These are phyloP conservation scores for Aspergillus amoenus DNA, from an alignment of 2,329 filamentous ascomycete species.

Conservation along the genomic window DNA sequence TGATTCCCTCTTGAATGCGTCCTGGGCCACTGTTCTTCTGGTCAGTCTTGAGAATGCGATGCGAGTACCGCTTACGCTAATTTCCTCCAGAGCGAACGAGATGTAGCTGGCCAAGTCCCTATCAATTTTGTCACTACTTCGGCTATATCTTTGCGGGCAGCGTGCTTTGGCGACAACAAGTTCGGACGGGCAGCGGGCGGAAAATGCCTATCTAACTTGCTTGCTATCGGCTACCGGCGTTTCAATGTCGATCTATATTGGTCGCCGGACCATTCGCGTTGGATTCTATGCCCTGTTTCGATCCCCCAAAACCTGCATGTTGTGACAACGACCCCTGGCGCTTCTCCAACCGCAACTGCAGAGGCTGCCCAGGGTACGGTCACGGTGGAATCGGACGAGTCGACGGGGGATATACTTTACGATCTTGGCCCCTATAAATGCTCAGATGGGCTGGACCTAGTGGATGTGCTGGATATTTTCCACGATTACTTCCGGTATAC, in stretches of 20 bases:
- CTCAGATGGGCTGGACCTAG: constrained; percentile 52
- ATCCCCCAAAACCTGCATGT: constrained; percentile 39
- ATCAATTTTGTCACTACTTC: constrained; percentile 63
- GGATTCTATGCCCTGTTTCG: constrained; percentile 62
- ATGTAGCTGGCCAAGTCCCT: constrained; percentile 59
- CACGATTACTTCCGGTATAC: constrained; percentile 55
- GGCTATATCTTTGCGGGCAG: constrained; percentile 56
- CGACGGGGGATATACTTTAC: constrained; percentile 35
- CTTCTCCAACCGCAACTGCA: constrained; percentile 25
- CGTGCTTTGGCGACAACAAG: constrained; percentile 57
- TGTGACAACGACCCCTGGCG: constrained; percentile 21
- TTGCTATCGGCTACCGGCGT: constrained; percentile 59
- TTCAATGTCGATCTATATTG: constrained; percentile 64
- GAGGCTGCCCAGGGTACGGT: constrained; percentile 22
- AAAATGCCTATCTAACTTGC: constrained; percentile 62
- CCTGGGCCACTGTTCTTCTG: constrained; percentile 41
- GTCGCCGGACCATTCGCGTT: constrained; percentile 54
- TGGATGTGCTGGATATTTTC: constrained; percentile 51
- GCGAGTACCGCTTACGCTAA: constrained; percentile 10
- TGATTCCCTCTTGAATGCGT: constrained; percentile 35
- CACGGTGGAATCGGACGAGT: constrained; percentile 22
- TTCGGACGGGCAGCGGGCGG: constrained; percentile 54
- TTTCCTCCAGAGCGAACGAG: constrained; percentile 56
- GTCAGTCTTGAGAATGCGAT: constrained; percentile 24
- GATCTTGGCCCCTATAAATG: constrained; percentile 58